Percentiles rank a stretch among this genome's conserved stretches.
These are phyloP conservation scores for Neckera pumila DNA, from an alignment of 225 moss, liverwort and hornwort species.

Conservation along the genomic window DNA sequence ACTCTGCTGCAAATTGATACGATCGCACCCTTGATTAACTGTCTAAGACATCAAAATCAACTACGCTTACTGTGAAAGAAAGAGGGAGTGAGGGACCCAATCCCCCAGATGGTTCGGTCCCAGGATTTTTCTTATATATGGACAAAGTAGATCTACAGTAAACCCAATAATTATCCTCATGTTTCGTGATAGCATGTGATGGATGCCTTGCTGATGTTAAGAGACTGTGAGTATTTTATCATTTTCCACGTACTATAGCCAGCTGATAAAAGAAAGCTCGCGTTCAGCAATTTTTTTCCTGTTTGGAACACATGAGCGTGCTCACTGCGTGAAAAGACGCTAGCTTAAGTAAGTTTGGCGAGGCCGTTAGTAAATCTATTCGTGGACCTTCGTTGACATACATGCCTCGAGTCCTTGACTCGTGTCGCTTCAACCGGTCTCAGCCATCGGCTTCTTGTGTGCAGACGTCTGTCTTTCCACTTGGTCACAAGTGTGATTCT, in stretches of 20 bases:
- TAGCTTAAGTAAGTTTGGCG: not conserved
- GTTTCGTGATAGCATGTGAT: not conserved
- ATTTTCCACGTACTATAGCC: not conserved
- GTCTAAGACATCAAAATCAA: not conserved
- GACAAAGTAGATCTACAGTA: not conserved
- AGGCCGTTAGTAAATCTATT: not conserved
- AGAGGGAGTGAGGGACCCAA: too few relatives aligned
- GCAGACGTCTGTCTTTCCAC: not conserved
- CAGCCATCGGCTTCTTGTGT: not conserved
- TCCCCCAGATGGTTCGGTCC: not conserved
- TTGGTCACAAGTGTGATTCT: not conserved
- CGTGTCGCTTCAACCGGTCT: not conserved
- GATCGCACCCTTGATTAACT: not conserved
- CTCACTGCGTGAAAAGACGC: not conserved
- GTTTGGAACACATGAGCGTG: not conserved
- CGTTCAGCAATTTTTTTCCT: not conserved
- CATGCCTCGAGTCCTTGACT: not conserved
- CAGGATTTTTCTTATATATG: not conserved
- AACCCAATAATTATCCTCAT: not conserved
- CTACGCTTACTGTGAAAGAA: not conserved
- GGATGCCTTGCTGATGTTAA: not conserved
- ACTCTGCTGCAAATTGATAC: not conserved
- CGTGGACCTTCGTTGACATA: not conserved
- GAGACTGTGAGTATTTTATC: not conserved
- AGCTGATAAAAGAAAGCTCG: not conserved